Evolutionary conservation across 2,329 filamentous ascomycete genomes (phyloP), one percentile per base, ranked within the genome.

Genomic region (Coniella lustricola): DNA sequence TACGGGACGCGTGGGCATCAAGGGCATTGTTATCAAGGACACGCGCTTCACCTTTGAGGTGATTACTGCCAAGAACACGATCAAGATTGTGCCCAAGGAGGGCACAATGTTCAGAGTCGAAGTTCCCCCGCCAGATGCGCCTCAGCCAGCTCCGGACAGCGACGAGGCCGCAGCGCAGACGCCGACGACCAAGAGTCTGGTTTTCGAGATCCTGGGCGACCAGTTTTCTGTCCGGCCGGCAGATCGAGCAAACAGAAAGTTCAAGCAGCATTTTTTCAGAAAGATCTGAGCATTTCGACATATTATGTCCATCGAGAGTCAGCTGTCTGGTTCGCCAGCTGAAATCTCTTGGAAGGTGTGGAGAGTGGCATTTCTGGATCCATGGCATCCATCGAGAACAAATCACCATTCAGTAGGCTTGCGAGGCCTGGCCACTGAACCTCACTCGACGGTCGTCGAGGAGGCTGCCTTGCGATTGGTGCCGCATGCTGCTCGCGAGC

Each of bases 211-310:
- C 2, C 78, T 91, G 55, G 93, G 93, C 3, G 85, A 89, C 58
- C 88, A 94, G 62, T 90, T 97, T 60, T 81, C 89, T 73, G 81
- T 84, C 56, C 77, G 90, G 10, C 83, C 91, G 2, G 82, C 85
- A 14, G 91, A 97, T 63, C 74, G 93, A 18, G 88, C 90, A 42
- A 95, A 86, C 59, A 89, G 82, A 69, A 97, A 95, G 69, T 95
- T 95, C 68, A 95, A 93, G 68, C 75, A 80, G 62, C 90, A 91
- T 62, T 89, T 87, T 59, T 72, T 90, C 54, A 76, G 82, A 42
- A 82, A 87, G 55, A 65, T 95, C 13, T 95, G 72, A 85, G 46
- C 22, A 33, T 18, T 8, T n/a, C n/a, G n/a, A n/a, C n/a, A n/a
- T n/a, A n/a, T 7, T 5, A 42, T 7, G 17, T 16, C 16, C n/a